Percentiles rank a stretch among this genome's conserved stretches.
Conservation (phyloP, 345 rosid genomes). For the Eucalyptus coolabah region DNA sequence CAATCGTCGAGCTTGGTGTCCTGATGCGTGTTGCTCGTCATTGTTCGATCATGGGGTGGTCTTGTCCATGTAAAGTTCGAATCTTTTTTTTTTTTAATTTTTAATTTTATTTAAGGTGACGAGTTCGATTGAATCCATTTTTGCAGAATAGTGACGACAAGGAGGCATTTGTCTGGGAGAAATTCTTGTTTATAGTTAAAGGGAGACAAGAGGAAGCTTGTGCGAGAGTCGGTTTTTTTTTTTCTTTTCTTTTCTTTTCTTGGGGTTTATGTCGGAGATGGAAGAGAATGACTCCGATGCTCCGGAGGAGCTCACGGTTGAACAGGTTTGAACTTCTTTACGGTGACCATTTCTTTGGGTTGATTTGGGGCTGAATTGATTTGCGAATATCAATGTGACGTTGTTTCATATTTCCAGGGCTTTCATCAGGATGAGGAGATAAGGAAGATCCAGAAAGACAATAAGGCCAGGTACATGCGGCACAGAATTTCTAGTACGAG, state of each 20-base stretch:
- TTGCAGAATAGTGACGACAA: neutral
- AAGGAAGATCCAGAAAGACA: constrained; percentile 50
- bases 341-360: neutral
- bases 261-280: constrained; percentile 22
- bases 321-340: constrained; percentile 36
- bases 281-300: constrained; percentile 48
- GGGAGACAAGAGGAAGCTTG: neutral
- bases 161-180: neutral
- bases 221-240: neutral
- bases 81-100: neutral
- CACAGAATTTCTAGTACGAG: neutral
- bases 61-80: neutral
- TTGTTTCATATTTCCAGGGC: constrained; percentile 23
- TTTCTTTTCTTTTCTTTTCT: neutral
- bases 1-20: neutral
- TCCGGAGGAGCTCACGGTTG: constrained; percentile 72
- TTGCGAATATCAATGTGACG: neutral
- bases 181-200: neutral
- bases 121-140: neutral
- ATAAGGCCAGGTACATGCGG: constrained; percentile 33
- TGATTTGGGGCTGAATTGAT: neutral
- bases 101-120: neutral
- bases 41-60: neutral
- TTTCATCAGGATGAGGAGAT: constrained; percentile 45
- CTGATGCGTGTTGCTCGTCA: neutral